phyloP scores from a whole-genome alignment of 164 flowering plant species.

The Buxus sempervirens region DNA sequence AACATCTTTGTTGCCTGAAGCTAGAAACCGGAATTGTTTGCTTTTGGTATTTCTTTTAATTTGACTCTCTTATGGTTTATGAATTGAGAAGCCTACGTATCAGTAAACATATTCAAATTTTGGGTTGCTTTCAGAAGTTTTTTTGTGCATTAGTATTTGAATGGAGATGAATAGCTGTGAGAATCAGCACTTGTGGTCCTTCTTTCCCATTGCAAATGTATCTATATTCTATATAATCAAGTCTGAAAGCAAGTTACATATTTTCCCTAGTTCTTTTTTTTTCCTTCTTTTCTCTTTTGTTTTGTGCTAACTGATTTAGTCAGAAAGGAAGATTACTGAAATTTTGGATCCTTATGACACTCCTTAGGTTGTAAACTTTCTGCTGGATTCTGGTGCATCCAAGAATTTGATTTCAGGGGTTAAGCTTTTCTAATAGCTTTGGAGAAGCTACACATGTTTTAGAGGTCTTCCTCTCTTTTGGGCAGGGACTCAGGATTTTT shows the following conservation, averaged over 20 bases:
- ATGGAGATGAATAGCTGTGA: not conserved
- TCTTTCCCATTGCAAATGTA: no score
- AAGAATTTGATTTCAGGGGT: slow-evolving; percentile 4
- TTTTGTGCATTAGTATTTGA: no score
- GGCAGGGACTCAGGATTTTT: not conserved
- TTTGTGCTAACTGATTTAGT: not conserved
- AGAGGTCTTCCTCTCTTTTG: not conserved
- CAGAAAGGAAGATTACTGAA: not conserved
- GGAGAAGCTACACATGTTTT: not conserved
- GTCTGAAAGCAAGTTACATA: no score
- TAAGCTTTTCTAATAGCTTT: not conserved
- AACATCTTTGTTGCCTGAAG: no score
- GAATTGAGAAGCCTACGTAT: not conserved
- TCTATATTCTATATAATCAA: no score
- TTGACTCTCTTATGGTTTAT: not conserved
- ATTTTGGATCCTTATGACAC: slow-evolving; percentile 1
- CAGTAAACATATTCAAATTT: not conserved
- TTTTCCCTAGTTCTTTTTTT: no score
- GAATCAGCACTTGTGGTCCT: no score
- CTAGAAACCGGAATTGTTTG: not conserved
- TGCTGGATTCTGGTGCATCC: slow-evolving; percentile 1
- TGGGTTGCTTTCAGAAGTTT: no score
- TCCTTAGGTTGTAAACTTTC: slow-evolving; percentile 7
- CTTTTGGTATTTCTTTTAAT: not conserved
- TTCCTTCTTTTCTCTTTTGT: not conserved